Base-by-base conservation (phyloP, 331 rosid genomes). In the Spiraea crenata region DNA sequence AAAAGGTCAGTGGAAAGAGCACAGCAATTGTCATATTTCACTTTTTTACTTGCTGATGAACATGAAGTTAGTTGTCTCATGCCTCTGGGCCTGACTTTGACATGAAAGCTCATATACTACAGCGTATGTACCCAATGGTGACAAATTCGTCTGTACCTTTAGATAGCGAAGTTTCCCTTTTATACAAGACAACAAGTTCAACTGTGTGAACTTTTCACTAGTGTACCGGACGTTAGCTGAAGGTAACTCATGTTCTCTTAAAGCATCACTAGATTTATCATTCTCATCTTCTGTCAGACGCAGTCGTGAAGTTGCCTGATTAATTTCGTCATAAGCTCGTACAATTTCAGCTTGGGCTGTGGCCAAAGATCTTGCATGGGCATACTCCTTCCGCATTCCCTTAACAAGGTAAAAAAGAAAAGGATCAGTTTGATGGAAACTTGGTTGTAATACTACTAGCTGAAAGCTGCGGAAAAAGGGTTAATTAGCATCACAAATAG, bases 311-410 rank as follows among this genome's bases (percentile, higher is more conserved):
- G 88, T 82, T 1, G 99, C 99, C 99, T 87, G 90, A 83, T 87
- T 90, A 75, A 93, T 83, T 85, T 93, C 97, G 25, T 93, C 99
- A 79, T 93, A 93, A 42, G 99, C 95, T 69, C 88, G 89, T 75
- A 93, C 79, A 82, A 84, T 85, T 79, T 90, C 95, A 76, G 92
- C 92, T 85, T 93, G 99, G 66, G 97, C 96, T 81, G 80, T 79
- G 65, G 97, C 95, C 81, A 93, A 83, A 77, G 95, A 85, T 80
- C 98, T 87, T 69, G 98, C 96, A 80, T 89, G 90, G 64, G 60
- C 87, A 82, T 84, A 93, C 91, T 93, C 97, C 87, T 90, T 93
- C 65, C 98, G 86, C 98, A 93, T 87, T 69, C 89, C 89, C 98
- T 93, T 64, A 47, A 59, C 57, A 72, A 79, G 60, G 54, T 59